Conservation (phyloP, 2,329 filamentous ascomycete species). For the Xenosphaeropsis pyriputrescens region DNA sequence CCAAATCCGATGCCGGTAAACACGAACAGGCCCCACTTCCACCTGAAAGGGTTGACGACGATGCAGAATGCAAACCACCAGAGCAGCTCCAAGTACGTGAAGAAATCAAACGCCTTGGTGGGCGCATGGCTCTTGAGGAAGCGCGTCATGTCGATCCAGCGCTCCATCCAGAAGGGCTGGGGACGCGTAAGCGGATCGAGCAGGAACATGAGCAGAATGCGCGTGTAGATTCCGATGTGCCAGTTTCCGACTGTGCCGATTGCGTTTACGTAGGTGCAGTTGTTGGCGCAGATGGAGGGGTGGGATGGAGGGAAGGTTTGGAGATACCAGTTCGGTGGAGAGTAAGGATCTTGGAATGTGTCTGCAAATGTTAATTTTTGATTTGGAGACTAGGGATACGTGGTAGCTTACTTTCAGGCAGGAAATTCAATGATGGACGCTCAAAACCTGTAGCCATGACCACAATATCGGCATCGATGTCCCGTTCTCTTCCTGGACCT, state of each 20-base stretch:
- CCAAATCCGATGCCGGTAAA: slow-evolving; percentile 58
- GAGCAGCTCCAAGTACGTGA: slow-evolving; percentile 71
- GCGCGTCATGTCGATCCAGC: slow-evolving; percentile 76
- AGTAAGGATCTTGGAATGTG: slow-evolving; percentile 59
- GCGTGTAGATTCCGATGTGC: slow-evolving; percentile 82
- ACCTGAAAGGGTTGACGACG: slow-evolving; percentile 68
- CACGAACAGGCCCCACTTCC: slow-evolving; percentile 82
- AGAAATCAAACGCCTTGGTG: slow-evolving; percentile 72
- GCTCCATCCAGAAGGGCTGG: slow-evolving; percentile 59
- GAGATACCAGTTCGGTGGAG: slow-evolving; percentile 76
- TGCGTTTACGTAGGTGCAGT: slow-evolving; percentile 68
- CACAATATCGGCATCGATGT: slow-evolving; percentile 59
- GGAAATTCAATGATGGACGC: slow-evolving; percentile 56
- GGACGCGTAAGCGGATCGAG: slow-evolving; percentile 65
- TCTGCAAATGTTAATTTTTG: slow-evolving; percentile 24
- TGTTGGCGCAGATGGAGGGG: slow-evolving; percentile 63
- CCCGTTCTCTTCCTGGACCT: slow-evolving; percentile 54
- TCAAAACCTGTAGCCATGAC: slow-evolving; percentile 77
- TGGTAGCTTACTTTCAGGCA: slow-evolving; percentile 30
- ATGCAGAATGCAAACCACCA: slow-evolving; percentile 80
- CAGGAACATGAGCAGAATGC: slow-evolving; percentile 76
- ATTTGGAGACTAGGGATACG: too few relatives aligned
- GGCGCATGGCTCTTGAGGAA: slow-evolving; percentile 55
- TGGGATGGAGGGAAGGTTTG: slow-evolving; percentile 71
- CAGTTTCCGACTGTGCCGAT: slow-evolving; percentile 77